Evolutionary conservation across 2,329 filamentous ascomycete species (phyloP), one percentile per base, ranked within the genome.

Genomic region (Chaetoscypha palmicola): DNA sequence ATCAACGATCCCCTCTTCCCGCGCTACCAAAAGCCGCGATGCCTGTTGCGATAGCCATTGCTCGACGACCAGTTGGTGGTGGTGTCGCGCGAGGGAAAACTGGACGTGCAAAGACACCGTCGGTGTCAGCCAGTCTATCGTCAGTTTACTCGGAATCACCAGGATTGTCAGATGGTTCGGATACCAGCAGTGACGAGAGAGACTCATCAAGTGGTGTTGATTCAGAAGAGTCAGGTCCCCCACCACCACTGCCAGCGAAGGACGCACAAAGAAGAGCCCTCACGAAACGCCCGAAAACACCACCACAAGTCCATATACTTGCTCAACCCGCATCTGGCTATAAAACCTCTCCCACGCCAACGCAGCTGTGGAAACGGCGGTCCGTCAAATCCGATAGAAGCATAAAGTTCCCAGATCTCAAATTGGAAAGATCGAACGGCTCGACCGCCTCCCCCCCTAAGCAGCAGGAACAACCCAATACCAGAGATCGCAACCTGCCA

Each of bases 311-410:
- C 19, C 40, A 26, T 41, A 34, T 39, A 28, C 45, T 52, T 26
- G 48, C 49, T 12, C 54, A 46, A 23, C 48, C 49, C 16, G 35
- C 45, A 7, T 50, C 52, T 16, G 52, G 48, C 33, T 50, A 55
- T 16, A 49, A 49, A 17, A 43, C 45, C 16, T 55, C 54, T 5
- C 52, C 55, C 14, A 44, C 47, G 11, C 39, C 45, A 30, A 49
- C 55, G 7, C 56, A 61, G 33, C 46, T 62, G 20, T 62, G 59
- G 59, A 47, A 50, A 40, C 53, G 60, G 10, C 43, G 60, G 37
- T 58, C 56, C 11, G 44, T 47, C n/a, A 53, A 46, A 31, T 54
- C 53, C 20, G 56, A 58, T 5, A 55, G 46, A 20, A 56, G 51
- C 23, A 47, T 61, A 7, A 38, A 32, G 12, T 53, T 62, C 45